Base-by-base conservation (phyloP, 768 basidiomycete genomes). In the Saitozyma podzolica region DNA sequence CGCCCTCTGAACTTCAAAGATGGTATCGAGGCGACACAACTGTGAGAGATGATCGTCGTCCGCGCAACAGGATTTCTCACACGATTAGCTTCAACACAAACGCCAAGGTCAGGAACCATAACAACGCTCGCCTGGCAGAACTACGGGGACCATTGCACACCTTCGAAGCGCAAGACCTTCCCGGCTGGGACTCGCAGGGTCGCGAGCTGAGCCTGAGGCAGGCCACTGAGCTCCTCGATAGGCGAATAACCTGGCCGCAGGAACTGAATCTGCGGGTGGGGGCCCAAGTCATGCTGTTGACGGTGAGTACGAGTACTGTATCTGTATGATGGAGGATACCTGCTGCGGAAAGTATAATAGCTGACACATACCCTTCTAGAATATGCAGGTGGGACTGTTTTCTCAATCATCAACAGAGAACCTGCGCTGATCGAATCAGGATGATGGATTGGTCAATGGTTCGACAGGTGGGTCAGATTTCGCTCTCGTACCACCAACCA, bases 361-460 rank as follows among this genome's bases (percentile, higher is more conserved):
- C 29, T 29, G 29, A 29, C 29, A 29, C 29, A 29, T 29, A 29
- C 29, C 29, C 2, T 29, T 29, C 29, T 29, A 29, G 29, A 29
- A 29, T 5, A 29, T 29, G 29, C 29, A 29, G 29, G 29, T 29
- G 29, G 29, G 29, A 5, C 29, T 29, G 29, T 29, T 2, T 29
- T 5, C 29, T 29, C 29, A 29, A 29, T 29, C 29, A 29, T 29
- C 5, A 5, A 2, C 29, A 29, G 29, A 29, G 29, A 29, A 29
- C 29, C 29, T 29, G 8, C 8, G 40, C 39, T 52, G 19, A 59
- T 42, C 19, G 14, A 0, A 17, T 43, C 58, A 75, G 63, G 90
- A 93, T 68, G 90, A 91, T 16, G 85, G 82, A 1, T 85, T 97
- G 8, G 96, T 96, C 53, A 99, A 99, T 72, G 95, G 95, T 1